These are phyloP conservation scores for Danielia oregonensis DNA, from an alignment of 805 yeast species.

Conservation along the genomic window DNA sequence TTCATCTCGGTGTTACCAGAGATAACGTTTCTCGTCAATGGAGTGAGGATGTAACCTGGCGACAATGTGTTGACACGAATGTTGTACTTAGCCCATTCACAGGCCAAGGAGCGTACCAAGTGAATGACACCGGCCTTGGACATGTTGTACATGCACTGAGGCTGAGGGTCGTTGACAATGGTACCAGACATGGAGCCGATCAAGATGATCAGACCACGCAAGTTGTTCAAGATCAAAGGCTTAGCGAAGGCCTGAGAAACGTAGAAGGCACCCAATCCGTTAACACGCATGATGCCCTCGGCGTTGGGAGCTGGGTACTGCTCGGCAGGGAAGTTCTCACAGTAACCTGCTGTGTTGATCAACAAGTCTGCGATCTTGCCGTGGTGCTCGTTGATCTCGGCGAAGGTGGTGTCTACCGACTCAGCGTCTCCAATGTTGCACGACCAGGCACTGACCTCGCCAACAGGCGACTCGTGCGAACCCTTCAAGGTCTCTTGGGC, in stretches of 20 bases:
- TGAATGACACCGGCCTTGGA: slow-evolving; percentile 85
- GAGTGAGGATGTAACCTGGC: slow-evolving; percentile 80
- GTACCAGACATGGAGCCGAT: slow-evolving; percentile 80
- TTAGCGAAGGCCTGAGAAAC: slow-evolving; percentile 72
- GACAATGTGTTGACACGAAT: slow-evolving; percentile 75
- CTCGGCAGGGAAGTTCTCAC: slow-evolving; percentile 75
- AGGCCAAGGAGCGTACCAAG: slow-evolving; percentile 68
- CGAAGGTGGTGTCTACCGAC: slow-evolving; percentile 53
- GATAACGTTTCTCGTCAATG: slow-evolving; percentile 69
- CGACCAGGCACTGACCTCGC: slow-evolving; percentile 57
- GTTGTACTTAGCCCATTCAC: slow-evolving; percentile 77
- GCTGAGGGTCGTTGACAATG: slow-evolving; percentile 75
- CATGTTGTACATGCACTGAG: slow-evolving; percentile 78
- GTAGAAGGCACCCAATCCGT: slow-evolving; percentile 70
- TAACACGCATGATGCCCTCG: slow-evolving; percentile 64
- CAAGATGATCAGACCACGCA: slow-evolving; percentile 59
- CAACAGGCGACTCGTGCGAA: slow-evolving; percentile 29
- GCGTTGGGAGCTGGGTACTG: slow-evolving; percentile 72
- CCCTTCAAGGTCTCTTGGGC: slow-evolving; percentile 41
- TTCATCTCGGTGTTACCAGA: slow-evolving; percentile 59
- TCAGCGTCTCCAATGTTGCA: slow-evolving; percentile 69
- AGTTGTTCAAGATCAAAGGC: slow-evolving; percentile 55
- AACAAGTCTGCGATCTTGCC: slow-evolving; percentile 60
- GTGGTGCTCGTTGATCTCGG: slow-evolving; percentile 53
- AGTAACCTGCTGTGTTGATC: slow-evolving; percentile 81